Evolutionary conservation across 2,329 filamentous ascomycete genomes (phyloP).

Genomic region (Stachybotrys elegans): DNA sequence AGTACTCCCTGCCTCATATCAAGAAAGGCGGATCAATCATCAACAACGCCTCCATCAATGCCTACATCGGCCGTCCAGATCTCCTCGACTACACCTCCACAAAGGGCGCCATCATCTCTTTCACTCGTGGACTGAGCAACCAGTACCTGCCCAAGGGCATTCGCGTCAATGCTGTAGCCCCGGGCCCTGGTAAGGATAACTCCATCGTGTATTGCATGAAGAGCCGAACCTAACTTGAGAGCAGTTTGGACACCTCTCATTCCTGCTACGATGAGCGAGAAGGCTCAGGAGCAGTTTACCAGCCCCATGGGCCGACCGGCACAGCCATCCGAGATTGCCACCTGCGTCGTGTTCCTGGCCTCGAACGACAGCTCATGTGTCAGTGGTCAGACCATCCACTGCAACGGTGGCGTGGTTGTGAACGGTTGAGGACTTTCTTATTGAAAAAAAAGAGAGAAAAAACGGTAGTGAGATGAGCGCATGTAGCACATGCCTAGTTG

Average conservation of each 20-base stretch:
- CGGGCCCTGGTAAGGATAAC: conserved; percentile 49
- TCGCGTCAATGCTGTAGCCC: conserved; percentile 70
- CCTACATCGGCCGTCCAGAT: conserved; percentile 74
- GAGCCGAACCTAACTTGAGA: neutral
- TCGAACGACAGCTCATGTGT: conserved; percentile 69
- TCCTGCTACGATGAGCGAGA: conserved; percentile 64
- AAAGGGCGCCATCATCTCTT: conserved; percentile 73
- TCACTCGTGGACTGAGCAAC: conserved; percentile 73
- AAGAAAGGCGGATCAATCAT: conserved; percentile 70
- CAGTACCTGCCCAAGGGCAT: conserved; percentile 69
- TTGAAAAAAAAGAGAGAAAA: neutral
- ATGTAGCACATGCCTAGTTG: too few species aligned
- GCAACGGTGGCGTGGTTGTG: conserved; percentile 45
- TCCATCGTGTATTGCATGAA: neutral
- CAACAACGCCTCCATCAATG: conserved; percentile 82
- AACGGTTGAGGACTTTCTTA: conserved; percentile 32
- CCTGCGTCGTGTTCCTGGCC: conserved; percentile 77
- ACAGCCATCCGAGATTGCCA: conserved; percentile 77
- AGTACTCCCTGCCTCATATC: conserved; percentile 73
- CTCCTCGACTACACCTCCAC: conserved; percentile 78
- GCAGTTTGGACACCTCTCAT: conserved; percentile 71
- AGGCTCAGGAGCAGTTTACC: conserved; percentile 67
- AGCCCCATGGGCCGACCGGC: conserved; percentile 72
- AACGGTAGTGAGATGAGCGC: neutral
- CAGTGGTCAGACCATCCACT: conserved; percentile 61